Percentiles rank a stretch among this genome's conserved stretches.
Conservation (phyloP, 2,329 filamentous ascomycete species). For the Penicillium sclerotiorum region DNA sequence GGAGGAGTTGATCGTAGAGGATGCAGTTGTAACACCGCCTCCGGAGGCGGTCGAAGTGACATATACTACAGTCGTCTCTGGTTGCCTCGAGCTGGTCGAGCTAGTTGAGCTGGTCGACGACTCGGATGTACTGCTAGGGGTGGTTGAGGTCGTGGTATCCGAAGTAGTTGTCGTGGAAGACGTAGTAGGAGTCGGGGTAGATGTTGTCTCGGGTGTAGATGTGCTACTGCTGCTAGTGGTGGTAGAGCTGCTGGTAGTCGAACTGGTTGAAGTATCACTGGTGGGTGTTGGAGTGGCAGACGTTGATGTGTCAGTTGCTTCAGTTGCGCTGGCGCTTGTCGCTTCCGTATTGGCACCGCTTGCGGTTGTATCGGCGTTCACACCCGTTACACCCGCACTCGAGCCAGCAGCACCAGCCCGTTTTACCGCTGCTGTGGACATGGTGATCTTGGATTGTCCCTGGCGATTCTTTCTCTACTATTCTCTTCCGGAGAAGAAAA, state of each 20-base stretch:
- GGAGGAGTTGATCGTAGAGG: constrained; percentile 18
- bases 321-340: constrained; percentile 2
- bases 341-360: constrained; percentile 5
- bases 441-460: not conserved
- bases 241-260: constrained; percentile 5
- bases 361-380: not conserved
- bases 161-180: constrained; percentile 20
- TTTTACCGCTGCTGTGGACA: not conserved
- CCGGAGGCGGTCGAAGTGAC: constrained; percentile 9
- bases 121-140: constrained; percentile 16
- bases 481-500: too few species aligned
- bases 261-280: constrained; percentile 9
- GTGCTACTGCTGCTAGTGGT: constrained; percentile 8
- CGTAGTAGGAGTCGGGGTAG: constrained; percentile 20
- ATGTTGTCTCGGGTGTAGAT: constrained; percentile 4
- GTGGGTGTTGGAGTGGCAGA: not conserved
- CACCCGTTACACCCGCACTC: constrained; percentile 4
- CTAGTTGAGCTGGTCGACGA: not conserved
- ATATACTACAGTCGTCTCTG: constrained; percentile 16
- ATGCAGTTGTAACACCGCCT: constrained; percentile 12
- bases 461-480: too few species aligned
- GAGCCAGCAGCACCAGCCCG: not conserved
- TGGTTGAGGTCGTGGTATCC: constrained; percentile 14
- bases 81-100: not conserved
- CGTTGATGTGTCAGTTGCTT: constrained; percentile 2